These are phyloP conservation scores for Populus deltoides DNA, from an alignment of 345 rosid genomes.

Conservation along the genomic window DNA sequence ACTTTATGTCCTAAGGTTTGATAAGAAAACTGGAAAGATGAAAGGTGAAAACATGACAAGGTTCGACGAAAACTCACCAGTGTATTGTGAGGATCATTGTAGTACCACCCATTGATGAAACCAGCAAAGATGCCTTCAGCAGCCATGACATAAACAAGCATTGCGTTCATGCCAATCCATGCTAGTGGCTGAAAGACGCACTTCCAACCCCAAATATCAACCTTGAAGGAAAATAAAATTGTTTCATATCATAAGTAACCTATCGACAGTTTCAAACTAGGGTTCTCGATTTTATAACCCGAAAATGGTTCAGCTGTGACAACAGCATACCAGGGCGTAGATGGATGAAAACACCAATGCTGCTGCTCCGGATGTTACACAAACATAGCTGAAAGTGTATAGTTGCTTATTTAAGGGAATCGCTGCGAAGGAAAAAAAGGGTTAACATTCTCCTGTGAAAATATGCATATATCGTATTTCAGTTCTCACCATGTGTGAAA, in stretches of 20 bases:
- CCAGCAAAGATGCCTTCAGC: slow-evolving; percentile 88
- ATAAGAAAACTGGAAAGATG: neutral
- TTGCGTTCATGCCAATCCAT: slow-evolving; percentile 96
- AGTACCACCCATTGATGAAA: slow-evolving; percentile 88
- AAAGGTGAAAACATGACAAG: neutral
- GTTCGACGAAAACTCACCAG: slow-evolving; percentile 40
- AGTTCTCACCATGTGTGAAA: slow-evolving; percentile 60
- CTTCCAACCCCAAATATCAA: slow-evolving; percentile 53
- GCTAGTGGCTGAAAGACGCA: slow-evolving; percentile 53
- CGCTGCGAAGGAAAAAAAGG: slow-evolving; percentile 38
- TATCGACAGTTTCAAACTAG: neutral
- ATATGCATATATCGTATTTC: neutral
- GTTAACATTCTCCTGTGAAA: slow-evolving; percentile 2
- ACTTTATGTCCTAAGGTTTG: neutral
- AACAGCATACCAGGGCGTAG: slow-evolving; percentile 54
- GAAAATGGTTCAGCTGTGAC: neutral
- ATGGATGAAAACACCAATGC: slow-evolving; percentile 66
- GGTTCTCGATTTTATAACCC: neutral
- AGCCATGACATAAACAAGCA: slow-evolving; percentile 95
- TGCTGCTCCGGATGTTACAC: slow-evolving; percentile 82
- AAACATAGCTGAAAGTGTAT: slow-evolving; percentile 76
- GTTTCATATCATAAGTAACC: neutral
- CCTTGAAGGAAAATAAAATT: slow-evolving; percentile 36
- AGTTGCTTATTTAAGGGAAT: slow-evolving; percentile 82
- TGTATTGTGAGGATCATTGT: slow-evolving; percentile 56